These are phyloP conservation scores for Aphanocladium album DNA, from an alignment of 2,329 filamentous ascomycete genomes.

Conservation along the genomic window DNA sequence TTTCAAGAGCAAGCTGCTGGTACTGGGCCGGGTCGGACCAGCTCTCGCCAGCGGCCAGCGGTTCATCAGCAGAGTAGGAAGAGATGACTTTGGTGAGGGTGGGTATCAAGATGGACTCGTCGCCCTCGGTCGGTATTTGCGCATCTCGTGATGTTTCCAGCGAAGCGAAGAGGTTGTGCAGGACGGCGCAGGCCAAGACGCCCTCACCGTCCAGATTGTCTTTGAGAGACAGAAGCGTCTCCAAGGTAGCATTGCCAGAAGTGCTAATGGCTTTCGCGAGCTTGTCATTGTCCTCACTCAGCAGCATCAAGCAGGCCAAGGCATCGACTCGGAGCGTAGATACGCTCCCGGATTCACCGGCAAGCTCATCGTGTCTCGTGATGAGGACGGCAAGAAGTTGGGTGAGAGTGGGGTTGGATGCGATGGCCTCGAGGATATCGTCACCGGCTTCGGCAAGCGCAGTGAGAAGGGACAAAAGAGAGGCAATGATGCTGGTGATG, in stretches of 20 bases:
- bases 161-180: constrained; percentile 57
- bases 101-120: constrained; percentile 31
- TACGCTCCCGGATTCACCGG: constrained; percentile 38
- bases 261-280: constrained; percentile 47
- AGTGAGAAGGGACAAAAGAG: constrained; percentile 48
- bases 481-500: constrained; percentile 49
- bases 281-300: constrained; percentile 55
- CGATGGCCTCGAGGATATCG: constrained; percentile 53
- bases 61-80: constrained; percentile 23
- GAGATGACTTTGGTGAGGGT: constrained; percentile 31
- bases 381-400: constrained; percentile 52
- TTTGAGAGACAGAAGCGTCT: constrained; percentile 42
- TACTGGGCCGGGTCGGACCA: constrained; percentile 41
- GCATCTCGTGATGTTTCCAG: constrained; percentile 24
- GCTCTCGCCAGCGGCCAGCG: constrained; percentile 26
- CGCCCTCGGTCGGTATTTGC: constrained; percentile 22
- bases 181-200: constrained; percentile 53
- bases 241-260: constrained; percentile 36
- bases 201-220: constrained; percentile 43
- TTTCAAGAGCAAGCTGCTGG: constrained; percentile 53
- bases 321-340: constrained; percentile 39
- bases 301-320: constrained; percentile 50
- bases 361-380: constrained; percentile 33
- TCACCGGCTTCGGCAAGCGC: constrained; percentile 55
- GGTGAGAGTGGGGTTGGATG: constrained; percentile 42